Percentiles rank a stretch among this genome's conserved stretches.
Evolutionary conservation across 495 filamentous ascomycete genomes (phyloP).

Genomic region (Cairneyella variabilis): DNA sequence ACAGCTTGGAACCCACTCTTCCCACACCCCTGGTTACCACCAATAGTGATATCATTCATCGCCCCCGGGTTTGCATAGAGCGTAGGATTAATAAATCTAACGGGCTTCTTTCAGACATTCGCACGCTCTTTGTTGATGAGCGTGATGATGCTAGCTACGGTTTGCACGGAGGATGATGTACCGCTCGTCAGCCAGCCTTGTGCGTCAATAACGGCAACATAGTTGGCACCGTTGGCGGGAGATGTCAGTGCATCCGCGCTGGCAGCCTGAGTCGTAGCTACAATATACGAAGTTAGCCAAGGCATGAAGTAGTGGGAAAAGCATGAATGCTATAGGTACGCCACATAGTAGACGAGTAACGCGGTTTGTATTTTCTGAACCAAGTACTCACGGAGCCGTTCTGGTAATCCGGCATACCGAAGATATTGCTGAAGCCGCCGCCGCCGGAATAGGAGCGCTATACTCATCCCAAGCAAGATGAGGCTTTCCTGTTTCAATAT

Average conservation of each 20-base stretch:
- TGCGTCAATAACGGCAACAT: too few species aligned
- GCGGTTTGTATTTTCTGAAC: too few species aligned
- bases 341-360: too few species aligned
- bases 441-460: constrained; percentile 38
- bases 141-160: constrained; percentile 46
- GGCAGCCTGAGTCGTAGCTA: too few species aligned
- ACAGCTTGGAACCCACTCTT: constrained; percentile 44
- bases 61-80: constrained; percentile 47
- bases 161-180: constrained; percentile 37
- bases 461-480: too few species aligned
- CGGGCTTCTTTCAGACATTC: constrained; percentile 45
- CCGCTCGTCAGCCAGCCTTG: too few species aligned
- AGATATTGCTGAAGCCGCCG: constrained; percentile 67
- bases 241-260: too few species aligned
- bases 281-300: too few species aligned
- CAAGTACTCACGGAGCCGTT: constrained; percentile 39
- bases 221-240: too few species aligned
- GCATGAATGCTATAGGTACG: too few species aligned
- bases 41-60: constrained; percentile 46
- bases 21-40: constrained; percentile 42
- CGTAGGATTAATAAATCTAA: constrained; percentile 57
- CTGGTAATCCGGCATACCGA: constrained; percentile 54
- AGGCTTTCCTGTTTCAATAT: too few species aligned
- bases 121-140: constrained; percentile 58
- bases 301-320: too few species aligned